phyloP scores from a whole-genome alignment of 352 stramenopile genomes.

The Pythium volutum region DNA sequence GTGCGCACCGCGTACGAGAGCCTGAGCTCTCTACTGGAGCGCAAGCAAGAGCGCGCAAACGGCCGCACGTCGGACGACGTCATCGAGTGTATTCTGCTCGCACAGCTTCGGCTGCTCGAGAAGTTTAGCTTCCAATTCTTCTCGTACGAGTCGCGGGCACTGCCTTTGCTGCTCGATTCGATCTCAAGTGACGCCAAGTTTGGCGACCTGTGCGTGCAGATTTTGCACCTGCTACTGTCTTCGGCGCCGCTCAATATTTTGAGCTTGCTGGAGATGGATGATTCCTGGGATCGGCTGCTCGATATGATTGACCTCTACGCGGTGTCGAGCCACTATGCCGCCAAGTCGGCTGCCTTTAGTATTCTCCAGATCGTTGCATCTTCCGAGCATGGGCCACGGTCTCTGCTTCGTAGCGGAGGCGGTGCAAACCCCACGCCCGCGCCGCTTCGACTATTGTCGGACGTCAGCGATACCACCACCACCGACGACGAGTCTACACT shows the following conservation, averaged over 20 bases:
- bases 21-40: constrained; percentile 47
- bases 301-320: constrained; percentile 22
- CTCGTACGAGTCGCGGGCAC: constrained; percentile 65
- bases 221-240: constrained; percentile 20
- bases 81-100: constrained; percentile 66
- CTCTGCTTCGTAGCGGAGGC: constrained; percentile 10
- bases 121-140: constrained; percentile 81
- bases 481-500: constrained; percentile 5
- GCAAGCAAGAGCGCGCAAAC: constrained; percentile 45
- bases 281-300: constrained; percentile 20
- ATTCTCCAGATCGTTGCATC: constrained; percentile 22
- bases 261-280: constrained; percentile 13
- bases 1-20: constrained; percentile 61
- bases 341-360: constrained; percentile 19
- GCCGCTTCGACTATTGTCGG: constrained; percentile 8
- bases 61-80: constrained; percentile 64
- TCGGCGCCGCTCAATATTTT: constrained; percentile 24
- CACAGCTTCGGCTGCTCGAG: constrained; percentile 58
- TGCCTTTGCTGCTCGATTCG: constrained; percentile 49
- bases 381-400: constrained; percentile 11
- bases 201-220: constrained; percentile 17
- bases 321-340: not conserved
- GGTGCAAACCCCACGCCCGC: not conserved
- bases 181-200: constrained; percentile 17
- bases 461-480: constrained; percentile 15